These are phyloP conservation scores for Umbellularia californica DNA, from an alignment of 164 flowering plant species.

Conservation along the genomic window DNA sequence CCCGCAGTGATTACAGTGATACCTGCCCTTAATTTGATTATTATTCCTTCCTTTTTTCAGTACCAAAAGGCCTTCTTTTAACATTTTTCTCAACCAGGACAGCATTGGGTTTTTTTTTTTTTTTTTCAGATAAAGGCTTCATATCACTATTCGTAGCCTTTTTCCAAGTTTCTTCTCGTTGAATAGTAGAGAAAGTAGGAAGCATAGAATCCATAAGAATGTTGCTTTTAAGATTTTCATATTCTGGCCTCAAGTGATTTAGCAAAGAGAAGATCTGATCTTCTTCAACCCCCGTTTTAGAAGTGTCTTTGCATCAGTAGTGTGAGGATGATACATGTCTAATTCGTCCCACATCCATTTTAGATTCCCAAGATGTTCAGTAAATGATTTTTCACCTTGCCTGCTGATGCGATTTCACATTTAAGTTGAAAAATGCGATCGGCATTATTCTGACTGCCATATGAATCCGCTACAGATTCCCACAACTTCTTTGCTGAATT, in stretches of 20 bases:
- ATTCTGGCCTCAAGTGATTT: not conserved
- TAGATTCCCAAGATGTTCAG: conserved; percentile 12
- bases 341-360: conserved; percentile 15
- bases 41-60: not conserved
- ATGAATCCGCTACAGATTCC: conserved; percentile 4
- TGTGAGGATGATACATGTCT: conserved; percentile 9
- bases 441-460: conserved; percentile 7
- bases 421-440: conserved; percentile 15
- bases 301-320: conserved; percentile 8
- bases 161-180: conserved; percentile 8
- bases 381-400: conserved; percentile 13
- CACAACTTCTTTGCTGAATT: conserved; percentile 4
- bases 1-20: conserved; percentile 1
- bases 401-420: conserved; percentile 1
- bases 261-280: conserved; percentile 15
- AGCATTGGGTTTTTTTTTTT: not conserved
- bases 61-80: not conserved
- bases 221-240: conserved; percentile 8
- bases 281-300: conserved; percentile 9
- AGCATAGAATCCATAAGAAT: conserved; percentile 14
- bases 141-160: conserved; percentile 8
- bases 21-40: not conserved
- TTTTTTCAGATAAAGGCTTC: not conserved
- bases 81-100: conserved; percentile 2
- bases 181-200: conserved; percentile 10